Base-by-base conservation (phyloP, 805 yeast genomes). In the Torulaspora quercuum region DNA sequence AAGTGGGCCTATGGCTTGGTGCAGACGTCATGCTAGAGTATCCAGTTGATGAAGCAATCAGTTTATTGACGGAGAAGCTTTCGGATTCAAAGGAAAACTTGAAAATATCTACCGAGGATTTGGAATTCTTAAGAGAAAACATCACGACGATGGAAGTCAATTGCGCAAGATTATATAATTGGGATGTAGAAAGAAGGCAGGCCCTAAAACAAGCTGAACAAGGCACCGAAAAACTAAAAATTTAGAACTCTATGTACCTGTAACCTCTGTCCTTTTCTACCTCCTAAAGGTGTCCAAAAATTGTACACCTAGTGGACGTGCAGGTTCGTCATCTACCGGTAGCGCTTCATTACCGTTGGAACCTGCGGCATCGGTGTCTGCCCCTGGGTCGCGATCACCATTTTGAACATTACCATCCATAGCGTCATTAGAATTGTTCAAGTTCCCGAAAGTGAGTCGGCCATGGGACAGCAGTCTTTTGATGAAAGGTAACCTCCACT, bases 81-180 rank as follows among this genome's bases (percentile, higher is more conserved):
- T 59, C 60, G 9, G 74, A 75, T 21, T 88, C 95, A 10, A 65
- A 73, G 48, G 66, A 71, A 25, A 81, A 75, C 46, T 68, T 80
- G 46, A 53, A 61, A 11, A 63, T 70, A n/a, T 79, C 90, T 23
- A 73, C 78, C 45, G 95, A 87, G 50, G 98, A 92, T 61, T 72
- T 89, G 44, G 95, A 87, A 54, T 92, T 79, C 55, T 67, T 92
- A 50, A 75, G 95, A 50, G 95, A 89, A 47, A 88, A 88, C 55
- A 89, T 90, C 45, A 92, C 98, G 10, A 90, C 97, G 3, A 86
- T 92, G 89, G 97, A 92, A 61, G 98, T 92, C 34, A 92, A 92
- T 57, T 87, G 95, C 11, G 97, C 98, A 1, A 74, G 98, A 47
- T 71, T 84, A 57, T 85, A 84, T 57, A 85, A 85, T 53, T 84